Percentiles rank a stretch among this genome's conserved stretches.
Conservation (phyloP, 352 stramenopile genomes). For the Thalassiosira sp. region DNA sequence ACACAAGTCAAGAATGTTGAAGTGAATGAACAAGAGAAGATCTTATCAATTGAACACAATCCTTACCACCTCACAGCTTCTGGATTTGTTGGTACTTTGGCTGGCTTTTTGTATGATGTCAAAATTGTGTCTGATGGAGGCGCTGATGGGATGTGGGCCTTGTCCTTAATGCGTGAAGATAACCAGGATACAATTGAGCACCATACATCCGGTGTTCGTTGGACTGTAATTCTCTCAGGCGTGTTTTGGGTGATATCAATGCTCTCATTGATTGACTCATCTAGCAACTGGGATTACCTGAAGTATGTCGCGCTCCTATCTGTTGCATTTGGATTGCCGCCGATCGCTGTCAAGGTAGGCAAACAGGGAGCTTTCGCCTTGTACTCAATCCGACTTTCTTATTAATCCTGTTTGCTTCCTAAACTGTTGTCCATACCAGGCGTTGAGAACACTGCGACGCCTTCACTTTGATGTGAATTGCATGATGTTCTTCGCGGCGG, state of each 20-base stretch:
- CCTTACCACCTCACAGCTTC: slow-evolving; percentile 37
- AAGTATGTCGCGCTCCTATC: slow-evolving; percentile 50
- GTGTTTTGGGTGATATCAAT: slow-evolving; percentile 72
- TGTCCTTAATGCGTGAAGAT: slow-evolving; percentile 14
- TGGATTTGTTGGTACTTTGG: slow-evolving; percentile 20
- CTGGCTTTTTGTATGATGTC: background rate
- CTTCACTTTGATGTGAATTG: slow-evolving; percentile 80
- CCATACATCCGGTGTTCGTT: slow-evolving; percentile 6
- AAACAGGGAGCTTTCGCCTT: too few relatives aligned
- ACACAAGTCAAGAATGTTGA: slow-evolving; percentile 9
- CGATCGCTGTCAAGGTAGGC: slow-evolving; percentile 72
- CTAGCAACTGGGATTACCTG: slow-evolving; percentile 50
- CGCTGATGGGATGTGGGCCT: slow-evolving; percentile 40
- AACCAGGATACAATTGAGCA: slow-evolving; percentile 18
- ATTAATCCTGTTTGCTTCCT: too few relatives aligned
- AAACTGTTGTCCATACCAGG: too few relatives aligned
- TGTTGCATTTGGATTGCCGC: slow-evolving; percentile 63
- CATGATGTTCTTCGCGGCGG: slow-evolving; percentile 79
- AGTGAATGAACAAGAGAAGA: background rate
- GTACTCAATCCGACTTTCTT: too few relatives aligned
- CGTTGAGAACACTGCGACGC: slow-evolving; percentile 49
- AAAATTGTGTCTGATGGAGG: slow-evolving; percentile 30
- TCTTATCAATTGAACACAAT: slow-evolving; percentile 42
- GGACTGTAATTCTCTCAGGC: slow-evolving; percentile 55
- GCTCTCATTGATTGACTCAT: slow-evolving; percentile 59